Evolutionary conservation across 352 stramenopile genomes (phyloP), one percentile per base, ranked within the genome.

Genomic region (Phytophthora idaei): DNA sequence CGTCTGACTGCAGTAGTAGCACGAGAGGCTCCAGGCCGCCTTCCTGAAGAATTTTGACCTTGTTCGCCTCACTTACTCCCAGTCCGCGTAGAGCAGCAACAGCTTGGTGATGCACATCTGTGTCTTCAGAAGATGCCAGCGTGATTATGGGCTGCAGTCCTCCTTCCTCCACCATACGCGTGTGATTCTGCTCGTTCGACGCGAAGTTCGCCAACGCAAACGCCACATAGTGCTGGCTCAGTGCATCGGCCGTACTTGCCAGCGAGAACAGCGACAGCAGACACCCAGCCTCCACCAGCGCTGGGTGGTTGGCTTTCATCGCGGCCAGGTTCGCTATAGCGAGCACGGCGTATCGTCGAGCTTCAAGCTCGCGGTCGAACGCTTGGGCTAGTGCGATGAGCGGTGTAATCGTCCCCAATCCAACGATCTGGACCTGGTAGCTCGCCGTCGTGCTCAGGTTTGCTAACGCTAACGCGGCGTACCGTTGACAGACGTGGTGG

Each of bases 41-140:
- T 84, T 99, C 96, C 55, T 99, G 94, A 4, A 99, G 85, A 54
- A 99, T 98, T 72, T 99, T 98, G 57, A 98, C 88, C 66, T 98
- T 98, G 73, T 98, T 98, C 9, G 86, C 78, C 15, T 95, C 83
- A 15, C 77, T 95, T 21, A 97, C 91, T 27, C 88, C 92, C 21
- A 99, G 83, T 3, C 97, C 97, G 25, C 97, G 92, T 14, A 99
- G 73, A 45, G 95, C 96, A 28, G 96, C 94, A 28, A 95, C 90
- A 9, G 95, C 95, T 73, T 98, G 94, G 50, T 98, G 94, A 54
- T 99, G 97, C 36, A 99, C 92, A 52, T 97, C 93, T 9, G 85
- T 94, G 67, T 99, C 93, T 31, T 87, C 70, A 0, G 92, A 97
- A 44, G 92, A 94, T 8, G 85, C 90, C 8, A 99, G 78, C 5